phyloP scores from a whole-genome alignment of 2,329 filamentous ascomycete genomes.

The Sordariomycetes sp. region DNA sequence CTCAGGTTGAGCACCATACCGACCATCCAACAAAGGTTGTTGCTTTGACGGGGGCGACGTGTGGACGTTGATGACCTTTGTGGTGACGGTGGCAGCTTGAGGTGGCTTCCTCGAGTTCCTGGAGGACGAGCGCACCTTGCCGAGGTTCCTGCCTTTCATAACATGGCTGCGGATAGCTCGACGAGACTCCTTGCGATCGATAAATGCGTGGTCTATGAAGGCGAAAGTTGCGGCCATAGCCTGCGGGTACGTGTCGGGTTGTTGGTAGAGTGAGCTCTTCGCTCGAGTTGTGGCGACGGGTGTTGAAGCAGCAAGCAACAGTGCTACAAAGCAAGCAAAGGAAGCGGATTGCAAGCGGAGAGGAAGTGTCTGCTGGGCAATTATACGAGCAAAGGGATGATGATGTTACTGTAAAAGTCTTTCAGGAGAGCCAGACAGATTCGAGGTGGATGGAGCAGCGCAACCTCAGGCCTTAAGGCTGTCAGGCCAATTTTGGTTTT shows the following conservation, averaged over 20 bases:
- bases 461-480: slow-evolving; percentile 1
- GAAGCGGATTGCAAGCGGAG: background rate
- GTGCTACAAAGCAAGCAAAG: background rate
- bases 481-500: background rate
- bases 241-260: background rate
- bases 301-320: background rate
- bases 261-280: background rate
- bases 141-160: slow-evolving; percentile 8
- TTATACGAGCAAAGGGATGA: too few species aligned
- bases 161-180: slow-evolving; percentile 8
- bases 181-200: slow-evolving; percentile 5
- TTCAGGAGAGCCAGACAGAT: background rate
- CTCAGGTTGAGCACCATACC: background rate
- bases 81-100: background rate
- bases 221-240: slow-evolving; percentile 5
- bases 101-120: background rate
- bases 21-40: background rate
- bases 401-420: background rate
- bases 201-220: slow-evolving; percentile 6
- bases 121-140: slow-evolving; percentile 7
- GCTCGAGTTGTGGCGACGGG: background rate
- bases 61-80: background rate
- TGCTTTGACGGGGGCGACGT: background rate
- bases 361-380: background rate
- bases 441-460: too few species aligned